Conservation (phyloP, 768 basidiomycete species). For the Lentinula sp. region DNA sequence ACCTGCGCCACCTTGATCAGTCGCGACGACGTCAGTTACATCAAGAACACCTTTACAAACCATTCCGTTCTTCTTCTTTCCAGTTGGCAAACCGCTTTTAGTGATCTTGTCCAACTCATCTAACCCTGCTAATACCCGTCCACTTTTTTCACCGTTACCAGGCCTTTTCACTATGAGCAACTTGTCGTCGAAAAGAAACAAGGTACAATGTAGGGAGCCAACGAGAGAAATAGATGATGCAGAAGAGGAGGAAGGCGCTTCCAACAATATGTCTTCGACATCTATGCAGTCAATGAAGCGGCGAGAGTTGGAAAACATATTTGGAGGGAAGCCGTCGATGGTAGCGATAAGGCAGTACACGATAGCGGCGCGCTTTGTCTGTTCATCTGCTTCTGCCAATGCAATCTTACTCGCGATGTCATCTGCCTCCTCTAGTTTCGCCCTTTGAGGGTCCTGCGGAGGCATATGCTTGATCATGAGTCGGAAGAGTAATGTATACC, state of each 20-base stretch:
- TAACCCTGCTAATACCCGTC: constrained; percentile 64
- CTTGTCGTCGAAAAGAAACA: constrained; percentile 94
- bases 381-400: constrained; percentile 84
- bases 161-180: constrained; percentile 87
- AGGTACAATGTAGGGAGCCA: constrained; percentile 68
- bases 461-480: constrained; percentile 91
- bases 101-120: constrained; percentile 74
- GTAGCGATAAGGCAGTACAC: constrained; percentile 81
- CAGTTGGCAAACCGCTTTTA: constrained; percentile 56
- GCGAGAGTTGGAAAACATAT: constrained; percentile 83
- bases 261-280: constrained; percentile 72
- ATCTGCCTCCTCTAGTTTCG: constrained; percentile 77
- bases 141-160: constrained; percentile 69
- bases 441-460: constrained; percentile 68
- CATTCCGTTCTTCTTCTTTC: constrained; percentile 76
- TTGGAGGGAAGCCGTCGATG: constrained; percentile 88
- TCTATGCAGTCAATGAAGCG: constrained; percentile 91
- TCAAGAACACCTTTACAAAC: constrained; percentile 82
- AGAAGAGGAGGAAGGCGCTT: constrained; percentile 40
- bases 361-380: constrained; percentile 83
- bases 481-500: constrained; percentile 90
- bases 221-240: constrained; percentile 32
- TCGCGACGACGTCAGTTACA: constrained; percentile 75
- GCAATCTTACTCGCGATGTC: constrained; percentile 89
- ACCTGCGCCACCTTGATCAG: constrained; percentile 86